These are phyloP conservation scores for Fusarium chaquense DNA, from an alignment of 2,329 filamentous ascomycete species.

Conservation along the genomic window DNA sequence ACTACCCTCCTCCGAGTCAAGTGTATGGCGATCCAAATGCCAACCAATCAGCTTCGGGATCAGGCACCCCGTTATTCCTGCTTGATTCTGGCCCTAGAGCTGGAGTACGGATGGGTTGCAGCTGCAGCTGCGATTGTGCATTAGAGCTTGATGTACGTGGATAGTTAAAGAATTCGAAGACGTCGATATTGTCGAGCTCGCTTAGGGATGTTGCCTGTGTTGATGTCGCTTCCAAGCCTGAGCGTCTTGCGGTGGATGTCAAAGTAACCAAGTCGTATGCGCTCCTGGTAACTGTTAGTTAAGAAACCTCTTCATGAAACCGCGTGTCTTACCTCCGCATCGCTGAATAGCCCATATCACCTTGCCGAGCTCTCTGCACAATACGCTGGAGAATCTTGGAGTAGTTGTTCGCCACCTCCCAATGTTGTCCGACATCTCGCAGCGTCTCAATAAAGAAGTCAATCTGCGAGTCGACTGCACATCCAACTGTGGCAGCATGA, in stretches of 20 bases:
- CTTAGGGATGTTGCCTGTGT: slow-evolving; percentile 55
- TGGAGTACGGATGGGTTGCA: slow-evolving; percentile 11
- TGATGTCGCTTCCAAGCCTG: slow-evolving; percentile 55
- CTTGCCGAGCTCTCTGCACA: slow-evolving; percentile 53
- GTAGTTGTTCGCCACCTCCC: slow-evolving; percentile 59
- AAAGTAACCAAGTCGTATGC: slow-evolving; percentile 56
- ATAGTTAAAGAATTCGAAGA: slow-evolving; percentile 61
- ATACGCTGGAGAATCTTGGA: slow-evolving; percentile 56
- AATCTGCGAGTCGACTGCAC: slow-evolving; percentile 54
- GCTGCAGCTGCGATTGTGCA: slow-evolving; percentile 33
- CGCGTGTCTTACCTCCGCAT: slow-evolving; percentile 55
- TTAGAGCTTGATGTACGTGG: slow-evolving; percentile 49
- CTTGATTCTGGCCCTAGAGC: slow-evolving; percentile 2
- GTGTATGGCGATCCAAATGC: slow-evolving; percentile 32
- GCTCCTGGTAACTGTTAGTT: slow-evolving; percentile 47
- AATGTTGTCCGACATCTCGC: slow-evolving; percentile 57
- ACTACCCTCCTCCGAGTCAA: background rate
- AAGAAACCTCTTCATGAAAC: rapidly evolving
- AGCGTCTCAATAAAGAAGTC: slow-evolving; percentile 60
- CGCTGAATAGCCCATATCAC: slow-evolving; percentile 53
- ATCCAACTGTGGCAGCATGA: slow-evolving; percentile 56
- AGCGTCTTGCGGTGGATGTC: slow-evolving; percentile 53
- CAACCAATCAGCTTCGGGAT: slow-evolving; percentile 37
- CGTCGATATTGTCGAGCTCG: slow-evolving; percentile 59
- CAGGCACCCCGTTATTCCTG: slow-evolving; percentile 25